Evolutionary conservation across 257 asterid genomes (phyloP).

Genomic region (Nicotiana undulata): DNA sequence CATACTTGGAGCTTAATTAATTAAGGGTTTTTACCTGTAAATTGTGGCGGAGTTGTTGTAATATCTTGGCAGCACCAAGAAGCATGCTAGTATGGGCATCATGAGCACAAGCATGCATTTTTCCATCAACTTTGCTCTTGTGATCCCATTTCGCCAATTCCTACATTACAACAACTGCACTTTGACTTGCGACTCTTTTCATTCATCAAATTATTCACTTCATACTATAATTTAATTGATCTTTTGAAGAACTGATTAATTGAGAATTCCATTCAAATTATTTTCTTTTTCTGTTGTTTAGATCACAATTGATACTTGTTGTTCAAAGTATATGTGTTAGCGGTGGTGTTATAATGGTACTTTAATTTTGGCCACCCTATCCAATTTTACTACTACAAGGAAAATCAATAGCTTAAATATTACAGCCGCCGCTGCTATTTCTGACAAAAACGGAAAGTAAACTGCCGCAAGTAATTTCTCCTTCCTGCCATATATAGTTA

Average conservation of each 20-base stretch:
- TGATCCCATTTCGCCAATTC: conserved; percentile 20
- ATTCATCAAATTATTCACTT: too few relatives aligned
- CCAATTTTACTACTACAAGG: background rate
- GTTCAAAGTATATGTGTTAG: background rate
- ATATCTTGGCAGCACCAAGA: conserved; percentile 24
- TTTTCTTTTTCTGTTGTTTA: too few relatives aligned
- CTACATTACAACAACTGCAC: background rate
- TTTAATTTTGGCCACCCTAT: too few relatives aligned
- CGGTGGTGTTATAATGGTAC: too few relatives aligned
- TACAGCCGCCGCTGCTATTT: background rate
- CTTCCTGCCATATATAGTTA: background rate
- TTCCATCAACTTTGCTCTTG: conserved; percentile 23
- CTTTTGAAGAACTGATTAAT: too few relatives aligned
- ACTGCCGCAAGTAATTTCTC: background rate
- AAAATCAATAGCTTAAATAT: background rate
- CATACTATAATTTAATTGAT: too few relatives aligned
- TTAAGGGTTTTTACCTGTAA: conserved; percentile 21
- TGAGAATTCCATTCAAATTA: too few relatives aligned
- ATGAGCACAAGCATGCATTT: conserved; percentile 32
- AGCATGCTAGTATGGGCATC: conserved; percentile 27
- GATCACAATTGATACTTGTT: background rate
- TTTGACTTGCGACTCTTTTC: too few relatives aligned
- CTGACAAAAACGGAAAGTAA: background rate
- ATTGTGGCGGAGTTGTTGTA: conserved; percentile 10
- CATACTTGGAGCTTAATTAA: background rate